Base-by-base conservation (phyloP, 495 filamentous ascomycete species). In the Talaromyces wortmannii region DNA sequence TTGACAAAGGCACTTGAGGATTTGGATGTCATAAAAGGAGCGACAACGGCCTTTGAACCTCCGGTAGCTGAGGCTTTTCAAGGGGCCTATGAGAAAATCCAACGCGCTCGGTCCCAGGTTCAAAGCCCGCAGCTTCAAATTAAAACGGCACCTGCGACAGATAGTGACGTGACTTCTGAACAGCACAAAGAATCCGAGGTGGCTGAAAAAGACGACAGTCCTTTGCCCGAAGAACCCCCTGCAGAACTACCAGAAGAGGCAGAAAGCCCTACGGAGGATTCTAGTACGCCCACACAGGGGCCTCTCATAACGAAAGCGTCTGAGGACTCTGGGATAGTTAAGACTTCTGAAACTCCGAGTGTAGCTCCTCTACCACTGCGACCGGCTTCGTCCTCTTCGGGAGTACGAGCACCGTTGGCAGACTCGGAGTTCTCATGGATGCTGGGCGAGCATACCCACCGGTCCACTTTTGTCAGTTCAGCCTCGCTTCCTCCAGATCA, bases 351-450 rank as follows among this genome's bases (percentile, higher is more conserved):
- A 6, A 23, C 40, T 5, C 40, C 52, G 23, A 29, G 6, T 31
- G 53, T 16, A 16, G 17, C 8, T 48, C 43, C 43, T 17, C 61
- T 12, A 45, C 56, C 52, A 16, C 53, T 7, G 55, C 61, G 18
- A 58, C 59, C 30, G 58, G 48, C 43, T 56, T 53, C 15, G 52
- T 11, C 59, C 59, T 16, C 52, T 46, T 47, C 64, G 45, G 42
- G 48, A 64, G 57, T 48, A 57, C 77, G 89, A 11, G 86, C 86
- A 13, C 79, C 78, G 13, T 75, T 98, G 13, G 86, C 91, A 13
- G 85, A 96, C 57, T 91, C 91, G 30, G 87, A 84, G 7, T 97
- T 96, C 65, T 87, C 92, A 10, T 98, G 92, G 92, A 97, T 98
- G 91, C 78, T 98, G n/a, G 83, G 78, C 29, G 74, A 80, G 53